Evolutionary conservation across 2,329 filamentous ascomycete species (phyloP), one percentile per base, ranked within the genome.

Genomic region (Colletotrichum simmondsii): DNA sequence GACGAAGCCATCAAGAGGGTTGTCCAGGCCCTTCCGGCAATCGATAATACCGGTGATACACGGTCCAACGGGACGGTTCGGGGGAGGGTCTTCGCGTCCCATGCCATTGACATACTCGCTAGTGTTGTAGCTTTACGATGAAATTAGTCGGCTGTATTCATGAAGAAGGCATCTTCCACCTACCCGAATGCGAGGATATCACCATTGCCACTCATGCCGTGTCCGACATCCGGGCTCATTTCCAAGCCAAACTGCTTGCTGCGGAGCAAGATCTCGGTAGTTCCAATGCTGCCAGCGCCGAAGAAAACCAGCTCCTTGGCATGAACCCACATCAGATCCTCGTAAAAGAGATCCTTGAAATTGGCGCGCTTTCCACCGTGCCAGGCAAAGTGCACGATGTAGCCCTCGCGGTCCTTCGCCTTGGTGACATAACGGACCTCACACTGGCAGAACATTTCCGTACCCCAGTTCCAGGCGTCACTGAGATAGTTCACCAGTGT

Each of bases 381-480:
- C 90, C 90, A 92, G 14, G 90, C 87, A 78, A 91, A 93, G 80
- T 88, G 92, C 24, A 93, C 81, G n/a, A 91, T 83, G 78, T 92
- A 93, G 1, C 91, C 91, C 10, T 87, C 85, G 3, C 81, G 80
- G 0, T 80, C 79, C 0, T 76, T 68, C 53, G 86, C 85, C 77
- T 90, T 87, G 65, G 88, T 86, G 62, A 93, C 83, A 76, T 92
- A 89, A 61, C 89, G 85, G 2, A 93, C 92, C 79, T 93, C 91
- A 70, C 90, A 91, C 76, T 91, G 87, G 79, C 91, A 93, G 75
- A 93, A 93, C 80, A 93, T 89, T 77, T 93, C 91, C 14, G 92
- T 90, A 11, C 91, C 92, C 90, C 91, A 92, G 77, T 92, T 92
- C 91, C 91, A 93, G 1, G 92, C 91, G 78, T 93, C 92, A 8